Base-by-base conservation (phyloP, 2,329 filamentous ascomycete species). In the Anisogramma anomala region DNA sequence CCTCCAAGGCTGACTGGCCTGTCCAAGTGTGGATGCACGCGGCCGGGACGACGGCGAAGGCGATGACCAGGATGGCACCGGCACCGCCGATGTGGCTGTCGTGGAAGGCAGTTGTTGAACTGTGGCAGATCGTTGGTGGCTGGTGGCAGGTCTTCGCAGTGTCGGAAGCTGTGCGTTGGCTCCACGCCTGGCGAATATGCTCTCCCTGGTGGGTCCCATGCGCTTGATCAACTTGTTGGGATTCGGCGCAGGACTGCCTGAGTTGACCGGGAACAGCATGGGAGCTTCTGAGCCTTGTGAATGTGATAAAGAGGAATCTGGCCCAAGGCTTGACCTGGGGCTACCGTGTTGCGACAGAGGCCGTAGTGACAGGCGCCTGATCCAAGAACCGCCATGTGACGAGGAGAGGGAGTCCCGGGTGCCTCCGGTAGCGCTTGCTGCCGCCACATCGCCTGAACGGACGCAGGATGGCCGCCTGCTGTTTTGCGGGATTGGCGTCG, bases 171-270 rank as follows among this genome's bases (percentile, higher is more conserved):
- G 74, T 35, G 77, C 72, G 49, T 64, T 74, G 23, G 77, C 68
- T 48, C 69, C 65, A 44, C 66, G 67, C 43, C 67, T 64, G 22
- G 62, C 55, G 23, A 63, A 49, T 32, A 47, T 32, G 38, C 41
- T 47, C 15, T 47, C 45, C 13, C 27, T 11, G 19, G 26, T 39
- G 23, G 36, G 27, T n/a, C 37, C 41, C 27, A 74, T 69, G 46
- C 82, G 76, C 61, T 89, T 89, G 39, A 87, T 82, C 30, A 88
- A 67, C 63, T 85, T 87, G 59, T 88, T 88, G 14, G 77, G 79
- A 7, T 74, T 65, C 23, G 75, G 58, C 46, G 67, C 68, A 50
- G 58, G 61, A 49, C 57, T 62, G 14, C 58, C 46, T 14, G 64
- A 55, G 32, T 54, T 55, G 13, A 58, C 51, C 17, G 64, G 59